Conservation (phyloP, 2,329 filamentous ascomycete genomes). For the Xylaria sp. region DNA sequence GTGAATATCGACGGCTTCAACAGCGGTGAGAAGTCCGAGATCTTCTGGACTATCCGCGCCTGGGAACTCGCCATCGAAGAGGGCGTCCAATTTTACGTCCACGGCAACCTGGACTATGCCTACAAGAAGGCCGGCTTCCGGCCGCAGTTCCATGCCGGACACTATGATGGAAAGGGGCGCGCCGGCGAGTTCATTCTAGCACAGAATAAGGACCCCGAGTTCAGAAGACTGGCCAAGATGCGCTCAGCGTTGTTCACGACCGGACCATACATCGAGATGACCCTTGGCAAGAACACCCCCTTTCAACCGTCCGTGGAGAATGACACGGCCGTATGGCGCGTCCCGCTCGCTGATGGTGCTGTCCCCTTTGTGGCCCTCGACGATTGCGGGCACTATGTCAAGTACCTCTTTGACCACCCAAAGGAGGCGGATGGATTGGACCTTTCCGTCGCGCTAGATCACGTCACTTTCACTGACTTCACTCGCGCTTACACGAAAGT, state of each 20-base stretch:
- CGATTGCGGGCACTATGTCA: slow-evolving; percentile 21
- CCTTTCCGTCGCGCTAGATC: slow-evolving; percentile 14
- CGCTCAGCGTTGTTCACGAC: slow-evolving; percentile 19
- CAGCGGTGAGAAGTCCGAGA: slow-evolving; percentile 22
- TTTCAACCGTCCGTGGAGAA: slow-evolving; percentile 13
- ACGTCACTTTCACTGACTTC: slow-evolving; percentile 19
- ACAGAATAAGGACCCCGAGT: slow-evolving; percentile 18
- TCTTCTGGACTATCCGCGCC: slow-evolving; percentile 26
- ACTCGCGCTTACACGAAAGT: slow-evolving; percentile 15
- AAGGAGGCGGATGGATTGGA: slow-evolving; percentile 15
- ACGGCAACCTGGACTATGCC: slow-evolving; percentile 17
- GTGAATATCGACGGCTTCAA: slow-evolving; percentile 27
- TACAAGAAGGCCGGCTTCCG: slow-evolving; percentile 24
- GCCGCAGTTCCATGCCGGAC: slow-evolving; percentile 18
- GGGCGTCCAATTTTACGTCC: slow-evolving; percentile 18
- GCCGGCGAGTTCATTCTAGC: slow-evolving; percentile 22
- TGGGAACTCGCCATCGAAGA: slow-evolving; percentile 25
- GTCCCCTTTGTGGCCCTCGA: slow-evolving; percentile 17
- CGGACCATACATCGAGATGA: slow-evolving; percentile 26
- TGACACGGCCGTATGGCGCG: slow-evolving; percentile 17
- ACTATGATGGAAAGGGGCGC: slow-evolving; percentile 23
- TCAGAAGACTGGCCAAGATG: slow-evolving; percentile 7
- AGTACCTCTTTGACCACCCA: slow-evolving; percentile 25
- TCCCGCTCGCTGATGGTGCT: slow-evolving; percentile 6
- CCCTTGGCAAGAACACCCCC: slow-evolving; percentile 16